phyloP scores from a whole-genome alignment of 352 stramenopile species.

The Globisporangium perplexum region DNA sequence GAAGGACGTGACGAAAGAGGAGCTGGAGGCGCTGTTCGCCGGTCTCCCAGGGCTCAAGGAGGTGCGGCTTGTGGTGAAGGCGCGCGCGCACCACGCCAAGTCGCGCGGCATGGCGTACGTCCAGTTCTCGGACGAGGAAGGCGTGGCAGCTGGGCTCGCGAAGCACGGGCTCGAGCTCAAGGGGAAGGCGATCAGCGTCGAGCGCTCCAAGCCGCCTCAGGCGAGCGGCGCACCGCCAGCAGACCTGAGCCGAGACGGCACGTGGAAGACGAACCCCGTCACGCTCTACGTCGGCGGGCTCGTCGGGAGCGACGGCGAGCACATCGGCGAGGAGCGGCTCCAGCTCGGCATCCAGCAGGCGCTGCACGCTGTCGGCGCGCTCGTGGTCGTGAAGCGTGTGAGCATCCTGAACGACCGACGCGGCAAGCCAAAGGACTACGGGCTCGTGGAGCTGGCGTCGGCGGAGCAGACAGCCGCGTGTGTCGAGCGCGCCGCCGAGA shows the following conservation, averaged over 20 bases:
- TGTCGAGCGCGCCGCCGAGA: constrained; percentile 19
- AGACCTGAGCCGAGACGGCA: constrained; percentile 13
- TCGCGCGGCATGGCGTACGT: constrained; percentile 76
- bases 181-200: constrained; percentile 33
- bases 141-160: constrained; percentile 23
- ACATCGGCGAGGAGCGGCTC: constrained; percentile 30
- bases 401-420: constrained; percentile 54
- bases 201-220: constrained; percentile 38
- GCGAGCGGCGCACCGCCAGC: constrained; percentile 1
- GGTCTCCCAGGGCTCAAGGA: constrained; percentile 45
- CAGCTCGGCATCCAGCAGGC: constrained; percentile 31
- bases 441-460: constrained; percentile 44
- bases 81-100: constrained; percentile 45
- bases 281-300: constrained; percentile 58
- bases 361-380: constrained; percentile 21
- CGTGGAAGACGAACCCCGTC: constrained; percentile 42
- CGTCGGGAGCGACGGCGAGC: constrained; percentile 14
- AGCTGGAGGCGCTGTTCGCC: constrained; percentile 43
- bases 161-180: constrained; percentile 12
- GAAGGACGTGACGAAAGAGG: constrained; percentile 47
- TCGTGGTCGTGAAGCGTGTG: constrained; percentile 36
- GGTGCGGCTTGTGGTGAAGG: constrained; percentile 61
- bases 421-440: constrained; percentile 62
- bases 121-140: constrained; percentile 43
- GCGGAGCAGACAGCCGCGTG: constrained; percentile 22